Evolutionary conservation across 352 stramenopile species (phyloP), one percentile per base, ranked within the genome.

Genomic region (Phytophthora sojae): DNA sequence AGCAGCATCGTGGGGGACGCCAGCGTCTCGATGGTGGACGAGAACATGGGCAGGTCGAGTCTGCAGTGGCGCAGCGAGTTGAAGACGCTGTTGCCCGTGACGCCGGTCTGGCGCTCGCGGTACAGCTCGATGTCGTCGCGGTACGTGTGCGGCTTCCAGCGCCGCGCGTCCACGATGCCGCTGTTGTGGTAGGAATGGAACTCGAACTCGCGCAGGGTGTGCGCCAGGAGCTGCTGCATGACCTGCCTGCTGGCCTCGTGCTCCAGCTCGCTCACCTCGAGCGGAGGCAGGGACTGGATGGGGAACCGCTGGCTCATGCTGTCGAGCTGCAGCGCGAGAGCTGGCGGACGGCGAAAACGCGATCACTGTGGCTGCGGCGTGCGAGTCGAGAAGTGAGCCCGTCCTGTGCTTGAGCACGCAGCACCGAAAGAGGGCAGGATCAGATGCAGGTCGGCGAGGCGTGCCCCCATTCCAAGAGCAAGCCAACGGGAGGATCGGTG

Each of bases 151-250:
- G 63, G 50, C 54, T 87, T 87, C 82, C 82, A 90, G 25, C 72
- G 71, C 0, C 67, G 42, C 17, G 57, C 54, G 58, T 90, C 78
- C 21, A 86, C 75, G 12, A 75, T 69, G 53, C 82, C 57, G 54
- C 54, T 64, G 49, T 76, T 70, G 52, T 65, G 64, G 44, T 83
- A 77, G 8, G 67, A 65, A 52, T 80, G 81, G 32, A 57, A 65
- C 58, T 88, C 80, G 35, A 87, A 90, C 35, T 88, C 80, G 14
- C 78, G 68, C 26, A 90, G 53, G 6, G 80, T 83, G 54, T 82
- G 68, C 3, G 65, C 30, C 15, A 90, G 64, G 54, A 87, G 64
- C 21, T 73, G 73, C 23, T 80, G 32, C 73, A 83, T 78, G 47
- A 85, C 51, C 25, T 74, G 55, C 14, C 68, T 77, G 55, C 82